Percentiles rank a stretch among this genome's conserved stretches.
Conservation (phyloP, 768 basidiomycete species). For the Russula sp. region DNA sequence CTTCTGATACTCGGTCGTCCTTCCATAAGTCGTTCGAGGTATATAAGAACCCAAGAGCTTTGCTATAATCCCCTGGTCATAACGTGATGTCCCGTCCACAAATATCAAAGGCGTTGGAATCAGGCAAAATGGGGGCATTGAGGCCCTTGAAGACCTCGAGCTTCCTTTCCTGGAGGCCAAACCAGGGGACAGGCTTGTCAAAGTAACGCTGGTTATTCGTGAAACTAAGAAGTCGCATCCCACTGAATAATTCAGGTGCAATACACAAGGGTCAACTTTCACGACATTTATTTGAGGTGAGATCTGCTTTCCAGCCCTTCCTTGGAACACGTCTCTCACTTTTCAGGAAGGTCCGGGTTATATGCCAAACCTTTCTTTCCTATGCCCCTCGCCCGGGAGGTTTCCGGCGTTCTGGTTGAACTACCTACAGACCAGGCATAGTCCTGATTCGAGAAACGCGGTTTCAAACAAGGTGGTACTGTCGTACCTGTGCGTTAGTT, state of each 20-base stretch:
- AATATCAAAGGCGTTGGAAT: slow-evolving; percentile 70
- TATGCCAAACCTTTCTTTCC: slow-evolving; percentile 58
- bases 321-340: not conserved
- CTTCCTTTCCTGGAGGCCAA: slow-evolving; percentile 62
- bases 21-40: not conserved
- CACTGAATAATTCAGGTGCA: slow-evolving; percentile 43
- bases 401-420: slow-evolving; percentile 63
- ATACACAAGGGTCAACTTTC: slow-evolving; percentile 81
- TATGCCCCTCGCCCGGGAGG: slow-evolving; percentile 71
- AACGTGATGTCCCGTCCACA: slow-evolving; percentile 42
- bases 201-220: slow-evolving; percentile 28
- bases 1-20: not conserved
- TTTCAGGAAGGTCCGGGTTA: slow-evolving; percentile 46
- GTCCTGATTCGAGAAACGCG: slow-evolving; percentile 57
- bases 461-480: slow-evolving; percentile 58
- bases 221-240: not conserved
- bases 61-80: not conserved
- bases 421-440: slow-evolving; percentile 59
- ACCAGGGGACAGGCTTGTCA: slow-evolving; percentile 52
- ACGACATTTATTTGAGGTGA: slow-evolving; percentile 75
- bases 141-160: slow-evolving; percentile 63
- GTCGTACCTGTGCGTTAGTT: slow-evolving; percentile 58
- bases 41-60: not conserved
- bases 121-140: slow-evolving; percentile 63
- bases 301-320: slow-evolving; percentile 25